Conservation (phyloP, 495 filamentous ascomycete genomes). For the Penicillium robsamsonii region DNA sequence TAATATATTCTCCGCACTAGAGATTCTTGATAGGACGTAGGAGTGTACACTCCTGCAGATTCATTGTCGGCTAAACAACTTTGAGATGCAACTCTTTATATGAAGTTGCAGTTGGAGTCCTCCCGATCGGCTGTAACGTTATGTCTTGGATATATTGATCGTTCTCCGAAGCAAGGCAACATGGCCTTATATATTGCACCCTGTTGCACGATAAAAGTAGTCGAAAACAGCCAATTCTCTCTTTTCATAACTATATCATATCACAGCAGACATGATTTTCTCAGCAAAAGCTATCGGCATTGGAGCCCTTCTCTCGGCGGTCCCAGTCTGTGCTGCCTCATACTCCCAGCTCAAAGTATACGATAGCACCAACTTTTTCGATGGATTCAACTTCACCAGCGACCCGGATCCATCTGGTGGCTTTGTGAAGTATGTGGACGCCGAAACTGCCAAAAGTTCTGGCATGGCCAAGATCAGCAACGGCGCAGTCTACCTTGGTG, state of each 20-base stretch:
- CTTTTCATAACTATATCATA: neutral
- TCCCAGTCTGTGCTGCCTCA: neutral
- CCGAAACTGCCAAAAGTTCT: slow-evolving; percentile 45
- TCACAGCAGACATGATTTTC: neutral
- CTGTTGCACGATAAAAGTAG: neutral
- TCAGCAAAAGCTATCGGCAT: neutral
- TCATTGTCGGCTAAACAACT: neutral
- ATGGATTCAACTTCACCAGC: slow-evolving; percentile 52
- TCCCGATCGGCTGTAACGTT: slow-evolving; percentile 1
- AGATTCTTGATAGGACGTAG: neutral
- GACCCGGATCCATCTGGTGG: slow-evolving; percentile 64
- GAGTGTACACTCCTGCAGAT: neutral
- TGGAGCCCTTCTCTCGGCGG: neutral
- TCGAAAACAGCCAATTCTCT: neutral
- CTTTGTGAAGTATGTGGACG: slow-evolving; percentile 62
- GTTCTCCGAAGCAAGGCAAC: too few species aligned
- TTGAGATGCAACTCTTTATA: neutral
- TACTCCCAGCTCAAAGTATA: neutral
- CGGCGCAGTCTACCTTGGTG: slow-evolving; percentile 44
- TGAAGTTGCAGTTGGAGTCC: neutral
- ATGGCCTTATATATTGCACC: too few species aligned
- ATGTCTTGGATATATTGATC: too few species aligned
- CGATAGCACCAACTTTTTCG: slow-evolving; percentile 44
- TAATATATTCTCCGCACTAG: neutral
- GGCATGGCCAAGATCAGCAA: slow-evolving; percentile 53